A percentile compares a stretch with the other conserved stretches of the same genome.
phyloP scores from a whole-genome alignment of 1,139 yeast species.

The Arxiozyma bovina region DNA sequence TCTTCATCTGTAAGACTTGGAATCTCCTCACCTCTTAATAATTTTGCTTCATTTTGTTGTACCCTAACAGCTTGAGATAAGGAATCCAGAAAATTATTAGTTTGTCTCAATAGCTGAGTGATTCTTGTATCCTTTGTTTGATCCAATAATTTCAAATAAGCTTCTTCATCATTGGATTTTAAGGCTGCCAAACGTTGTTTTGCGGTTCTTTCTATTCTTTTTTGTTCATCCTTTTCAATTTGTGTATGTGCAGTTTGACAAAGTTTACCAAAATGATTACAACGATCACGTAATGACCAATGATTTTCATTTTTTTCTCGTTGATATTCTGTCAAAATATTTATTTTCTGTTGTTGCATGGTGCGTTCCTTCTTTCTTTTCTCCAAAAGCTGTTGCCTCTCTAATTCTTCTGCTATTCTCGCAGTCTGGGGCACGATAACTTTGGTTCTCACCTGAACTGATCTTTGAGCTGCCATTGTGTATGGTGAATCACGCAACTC shows the following conservation, averaged over 20 bases:
- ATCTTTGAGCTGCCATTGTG: conserved; percentile 51
- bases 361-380: conserved; percentile 38
- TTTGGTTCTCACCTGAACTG: conserved; percentile 62
- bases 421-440: conserved; percentile 55
- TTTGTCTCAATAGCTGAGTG: conserved; percentile 68
- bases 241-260: conserved; percentile 53
- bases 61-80: conserved; percentile 69
- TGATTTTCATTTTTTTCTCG: conserved; percentile 26
- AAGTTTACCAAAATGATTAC: conserved; percentile 32
- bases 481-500: conserved; percentile 43
- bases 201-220: conserved; percentile 65
- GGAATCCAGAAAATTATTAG: conserved; percentile 66
- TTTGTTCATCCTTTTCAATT: conserved; percentile 67
- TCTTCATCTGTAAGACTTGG: conserved; percentile 33
- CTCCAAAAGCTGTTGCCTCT: conserved; percentile 47
- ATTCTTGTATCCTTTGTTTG: conserved; percentile 80
- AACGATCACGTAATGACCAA: conserved; percentile 24
- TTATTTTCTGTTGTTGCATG: conserved; percentile 32
- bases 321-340: conserved; percentile 35
- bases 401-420: conserved; percentile 53
- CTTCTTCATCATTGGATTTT: conserved; percentile 79
- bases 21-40: conserved; percentile 17
- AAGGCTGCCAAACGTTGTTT: conserved; percentile 80
- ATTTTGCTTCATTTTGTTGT: conserved; percentile 46
- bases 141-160: conserved; percentile 68